A percentile compares a stretch with the other conserved stretches of the same genome.
Evolutionary conservation across 2,329 filamentous ascomycete species (phyloP).

Genomic region (Ascochyta lentis): DNA sequence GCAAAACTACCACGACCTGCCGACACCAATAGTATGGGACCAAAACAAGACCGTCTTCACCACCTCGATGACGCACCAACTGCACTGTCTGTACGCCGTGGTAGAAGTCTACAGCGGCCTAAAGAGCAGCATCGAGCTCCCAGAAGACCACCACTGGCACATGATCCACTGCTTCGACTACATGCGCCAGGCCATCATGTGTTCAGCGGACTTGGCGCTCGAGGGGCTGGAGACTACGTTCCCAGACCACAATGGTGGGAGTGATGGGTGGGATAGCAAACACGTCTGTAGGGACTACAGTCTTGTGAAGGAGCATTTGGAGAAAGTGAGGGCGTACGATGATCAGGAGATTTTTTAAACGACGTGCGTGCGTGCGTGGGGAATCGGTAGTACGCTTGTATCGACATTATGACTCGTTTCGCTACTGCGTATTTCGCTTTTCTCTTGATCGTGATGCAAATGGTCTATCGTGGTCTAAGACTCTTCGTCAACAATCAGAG

Average conservation of each 20-base stretch:
- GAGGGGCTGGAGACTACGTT: conserved; percentile 46
- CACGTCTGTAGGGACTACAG: conserved; percentile 35
- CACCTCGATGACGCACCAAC: conserved; percentile 45
- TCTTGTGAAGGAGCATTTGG: conserved; percentile 26
- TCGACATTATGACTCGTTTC: too few relatives aligned
- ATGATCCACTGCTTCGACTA: conserved; percentile 50
- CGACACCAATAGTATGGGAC: conserved; percentile 43
- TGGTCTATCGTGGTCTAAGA: too few relatives aligned
- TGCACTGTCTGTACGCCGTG: conserved; percentile 45
- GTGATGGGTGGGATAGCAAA: conserved; percentile 47
- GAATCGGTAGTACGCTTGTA: too few relatives aligned
- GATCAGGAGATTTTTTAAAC: conserved; percentile 41
- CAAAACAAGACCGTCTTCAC: conserved; percentile 43
- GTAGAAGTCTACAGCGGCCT: conserved; percentile 42
- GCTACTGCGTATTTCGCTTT: too few relatives aligned
- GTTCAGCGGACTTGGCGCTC: conserved; percentile 39
- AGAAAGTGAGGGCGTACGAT: conserved; percentile 43
- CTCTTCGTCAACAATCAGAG: too few relatives aligned
- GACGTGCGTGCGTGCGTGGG: too few relatives aligned
- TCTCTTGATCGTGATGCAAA: too few relatives aligned
- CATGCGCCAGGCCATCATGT: conserved; percentile 46
- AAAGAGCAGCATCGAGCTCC: conserved; percentile 31
- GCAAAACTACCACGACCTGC: conserved; percentile 40
- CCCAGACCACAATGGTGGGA: conserved; percentile 45
- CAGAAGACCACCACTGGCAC: conserved; percentile 47